Conservation (phyloP, 139 green algal species). For the Picochlorum sp. region DNA sequence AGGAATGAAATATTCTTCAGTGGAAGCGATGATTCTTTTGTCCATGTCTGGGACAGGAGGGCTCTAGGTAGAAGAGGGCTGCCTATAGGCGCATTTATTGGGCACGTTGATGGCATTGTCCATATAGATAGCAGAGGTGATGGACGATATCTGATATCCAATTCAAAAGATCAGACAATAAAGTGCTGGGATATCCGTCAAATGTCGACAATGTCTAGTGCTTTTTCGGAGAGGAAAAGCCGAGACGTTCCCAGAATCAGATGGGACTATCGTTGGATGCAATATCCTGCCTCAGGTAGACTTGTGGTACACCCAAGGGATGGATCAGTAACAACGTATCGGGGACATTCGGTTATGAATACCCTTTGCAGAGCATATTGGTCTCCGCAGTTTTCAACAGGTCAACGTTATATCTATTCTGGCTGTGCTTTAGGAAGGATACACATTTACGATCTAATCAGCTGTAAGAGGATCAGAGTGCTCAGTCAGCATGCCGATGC, state of each 20-base stretch:
- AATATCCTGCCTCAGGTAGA: constrained; percentile 56
- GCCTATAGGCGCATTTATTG: constrained; percentile 64
- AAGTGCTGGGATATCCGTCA: constrained; percentile 87
- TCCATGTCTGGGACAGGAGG: constrained; percentile 82
- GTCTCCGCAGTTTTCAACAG: constrained; percentile 54
- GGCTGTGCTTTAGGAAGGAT: constrained; percentile 66
- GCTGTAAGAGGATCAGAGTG: constrained; percentile 30
- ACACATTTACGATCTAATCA: constrained; percentile 56
- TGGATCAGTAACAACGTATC: constrained; percentile 70
- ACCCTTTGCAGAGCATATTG: constrained; percentile 94
- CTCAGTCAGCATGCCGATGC: constrained; percentile 47
- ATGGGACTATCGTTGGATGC: constrained; percentile 79
- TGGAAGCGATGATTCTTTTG: constrained; percentile 70
- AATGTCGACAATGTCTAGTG: background rate
- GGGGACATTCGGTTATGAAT: constrained; percentile 71
- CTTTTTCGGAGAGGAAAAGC: background rate
- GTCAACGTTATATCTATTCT: constrained; percentile 85
- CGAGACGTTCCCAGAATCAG: constrained; percentile 30
- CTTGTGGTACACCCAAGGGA: constrained; percentile 74
- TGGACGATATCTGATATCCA: constrained; percentile 67
- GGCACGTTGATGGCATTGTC: constrained; percentile 88
- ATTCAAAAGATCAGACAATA: constrained; percentile 90
- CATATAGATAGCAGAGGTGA: constrained; percentile 67
- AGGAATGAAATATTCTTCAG: constrained; percentile 60
- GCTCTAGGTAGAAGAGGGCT: constrained; percentile 14